A percentile compares a stretch with the other conserved stretches of the same genome.
Evolutionary conservation across 2,329 filamentous ascomycete species (phyloP).

Genomic region (Fusarium verrucosum): DNA sequence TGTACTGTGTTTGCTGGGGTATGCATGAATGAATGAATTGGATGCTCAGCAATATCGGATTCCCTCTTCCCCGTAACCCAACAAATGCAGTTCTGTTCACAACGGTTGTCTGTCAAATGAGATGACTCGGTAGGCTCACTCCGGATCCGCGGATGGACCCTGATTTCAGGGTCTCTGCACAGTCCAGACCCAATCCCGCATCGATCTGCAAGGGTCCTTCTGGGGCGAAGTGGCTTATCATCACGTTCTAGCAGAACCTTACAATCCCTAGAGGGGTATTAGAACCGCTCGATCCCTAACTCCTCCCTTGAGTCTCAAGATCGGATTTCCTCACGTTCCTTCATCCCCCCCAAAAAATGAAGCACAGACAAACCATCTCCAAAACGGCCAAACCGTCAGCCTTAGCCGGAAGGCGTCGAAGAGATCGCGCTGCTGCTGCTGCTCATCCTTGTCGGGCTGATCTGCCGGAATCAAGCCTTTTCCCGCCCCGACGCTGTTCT

Average conservation of each 20-base stretch:
- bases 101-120: not conserved
- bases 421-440: too few relatives aligned
- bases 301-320: not conserved
- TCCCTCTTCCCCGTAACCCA: not conserved
- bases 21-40: not conserved
- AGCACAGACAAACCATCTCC: constrained; percentile 1
- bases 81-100: not conserved
- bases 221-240: not conserved
- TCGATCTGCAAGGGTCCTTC: constrained; percentile 12
- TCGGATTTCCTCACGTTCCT: not conserved
- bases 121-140: not conserved
- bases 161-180: constrained; percentile 24
- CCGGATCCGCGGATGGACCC: constrained; percentile 23
- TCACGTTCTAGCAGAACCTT: not conserved
- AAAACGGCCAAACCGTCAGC: constrained; percentile 5
- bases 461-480: constrained; percentile 8
- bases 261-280: constrained; percentile 13
- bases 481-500: constrained; percentile 18
- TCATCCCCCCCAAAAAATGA: constrained; percentile 1
- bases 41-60: not conserved
- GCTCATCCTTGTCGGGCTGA: not conserved
- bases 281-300: constrained; percentile 12
- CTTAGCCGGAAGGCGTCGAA: constrained; percentile 5
- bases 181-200: not conserved
- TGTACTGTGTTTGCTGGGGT: too few relatives aligned